Base-by-base conservation (phyloP, 2,329 filamentous ascomycete species). In the Escovopsis sp. region DNA sequence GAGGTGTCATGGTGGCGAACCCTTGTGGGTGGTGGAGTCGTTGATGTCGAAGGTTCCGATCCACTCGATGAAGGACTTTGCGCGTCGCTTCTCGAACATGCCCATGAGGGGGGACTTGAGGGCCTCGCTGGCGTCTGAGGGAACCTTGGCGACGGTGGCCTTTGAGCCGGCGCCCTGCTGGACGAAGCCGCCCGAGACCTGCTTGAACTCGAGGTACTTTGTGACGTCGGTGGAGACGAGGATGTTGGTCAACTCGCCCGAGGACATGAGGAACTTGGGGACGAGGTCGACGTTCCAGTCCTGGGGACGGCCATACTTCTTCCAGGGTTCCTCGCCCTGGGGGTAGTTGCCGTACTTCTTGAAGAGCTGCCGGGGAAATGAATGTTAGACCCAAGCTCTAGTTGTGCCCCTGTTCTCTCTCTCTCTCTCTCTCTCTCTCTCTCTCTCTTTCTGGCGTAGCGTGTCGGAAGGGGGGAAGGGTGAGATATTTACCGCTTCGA, bases 241-340 rank as follows among this genome's bases (percentile, higher is more conserved):
- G 59, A 98, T 95, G 68, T 96, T 96, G 62, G 89, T 96, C 60
- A 98, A 73, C 69, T 98, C 89, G 64, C 91, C 91, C 49, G 93
- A 94, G 47, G 89, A 87, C 88, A 98, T 96, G 64, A 98, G 77
- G 58, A 98, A 81, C 75, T 98, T 98, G 53, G 91, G 89, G 39
- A 98, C 88, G 48, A 98, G 76, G 62, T 98, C 93, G 65, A 98
- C 93, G 73, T 95, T 96, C 91, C 91, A 98, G 75, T 96, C 89
- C 68, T 95, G 95, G 61, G 80, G 72, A 47, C 91, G 83, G 55
- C 89, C 89, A 64, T 95, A 96, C 67, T 94, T 88, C 73, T 93
- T 89, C 91, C 91, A 96, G 52, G 89, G 88, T 72, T 95, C 85
- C 59, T 87, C 81, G 54, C 83, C 85, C 48, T 73, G 62, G 46